Evolutionary conservation across 768 basidiomycete genomes (phyloP).

Genomic region (Serendipita vermifera): DNA sequence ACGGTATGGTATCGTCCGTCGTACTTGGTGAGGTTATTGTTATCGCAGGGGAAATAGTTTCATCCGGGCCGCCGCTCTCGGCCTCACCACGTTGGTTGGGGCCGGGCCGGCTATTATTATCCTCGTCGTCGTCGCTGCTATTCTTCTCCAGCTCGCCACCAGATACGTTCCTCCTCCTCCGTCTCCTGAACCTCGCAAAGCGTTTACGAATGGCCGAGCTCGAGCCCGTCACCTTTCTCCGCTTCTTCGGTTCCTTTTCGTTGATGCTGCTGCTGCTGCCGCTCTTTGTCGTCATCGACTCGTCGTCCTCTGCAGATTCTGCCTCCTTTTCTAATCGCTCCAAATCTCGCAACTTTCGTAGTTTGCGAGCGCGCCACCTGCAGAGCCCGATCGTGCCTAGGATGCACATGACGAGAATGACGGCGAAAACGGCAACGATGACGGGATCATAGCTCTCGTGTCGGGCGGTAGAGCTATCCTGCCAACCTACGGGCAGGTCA

Average conservation of each 20-base stretch:
- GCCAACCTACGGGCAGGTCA: background rate
- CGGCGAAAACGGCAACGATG: conserved; percentile 5
- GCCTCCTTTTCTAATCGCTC: background rate
- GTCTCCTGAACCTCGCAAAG: too few species aligned
- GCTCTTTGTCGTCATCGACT: background rate
- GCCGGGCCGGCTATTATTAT: too few species aligned
- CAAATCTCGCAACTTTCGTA: background rate
- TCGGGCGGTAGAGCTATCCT: background rate
- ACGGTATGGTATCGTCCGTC: too few species aligned
- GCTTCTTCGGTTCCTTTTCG: background rate
- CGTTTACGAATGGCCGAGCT: too few species aligned
- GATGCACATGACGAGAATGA: background rate
- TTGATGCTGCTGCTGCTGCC: background rate
- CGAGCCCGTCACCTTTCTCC: too few species aligned
- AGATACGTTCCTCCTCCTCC: too few species aligned
- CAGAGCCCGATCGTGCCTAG: conserved; percentile 7
- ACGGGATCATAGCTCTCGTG: conserved; percentile 1
- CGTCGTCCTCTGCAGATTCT: background rate
- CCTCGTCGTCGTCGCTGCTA: too few species aligned
- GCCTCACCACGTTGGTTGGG: too few species aligned
- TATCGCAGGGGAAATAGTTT: too few species aligned
- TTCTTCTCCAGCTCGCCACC: too few species aligned
- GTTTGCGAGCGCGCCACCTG: background rate
- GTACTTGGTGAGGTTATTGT: too few species aligned
- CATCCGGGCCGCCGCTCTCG: too few species aligned